These are phyloP conservation scores for Hypoxylon lenormandii DNA, from an alignment of 495 filamentous ascomycete genomes.

Conservation along the genomic window DNA sequence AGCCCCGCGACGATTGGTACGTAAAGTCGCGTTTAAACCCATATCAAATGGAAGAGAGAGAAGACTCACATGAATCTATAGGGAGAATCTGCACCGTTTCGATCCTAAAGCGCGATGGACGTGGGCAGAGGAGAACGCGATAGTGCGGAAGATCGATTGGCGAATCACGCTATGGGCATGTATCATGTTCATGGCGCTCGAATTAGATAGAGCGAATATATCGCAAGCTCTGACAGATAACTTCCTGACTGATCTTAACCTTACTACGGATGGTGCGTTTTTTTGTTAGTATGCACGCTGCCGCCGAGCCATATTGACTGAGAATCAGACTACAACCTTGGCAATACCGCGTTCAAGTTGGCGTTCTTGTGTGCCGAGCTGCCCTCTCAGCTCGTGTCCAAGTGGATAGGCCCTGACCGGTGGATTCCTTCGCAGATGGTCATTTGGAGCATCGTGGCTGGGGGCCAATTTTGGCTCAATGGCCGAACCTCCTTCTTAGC, in stretches of 20 bases:
- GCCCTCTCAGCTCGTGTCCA: conserved; percentile 78
- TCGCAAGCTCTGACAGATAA: conserved; percentile 77
- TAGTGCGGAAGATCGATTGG: conserved; percentile 67
- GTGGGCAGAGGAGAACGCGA: conserved; percentile 72
- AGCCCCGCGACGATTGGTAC: conserved; percentile 64
- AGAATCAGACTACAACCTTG: conserved; percentile 71
- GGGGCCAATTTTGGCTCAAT: conserved; percentile 72
- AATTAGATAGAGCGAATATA: conserved; percentile 81
- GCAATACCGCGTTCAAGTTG: conserved; percentile 77
- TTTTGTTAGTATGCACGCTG: background rate
- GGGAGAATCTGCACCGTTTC: conserved; percentile 72
- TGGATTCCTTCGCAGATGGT: conserved; percentile 87
- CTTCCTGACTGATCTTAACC: conserved; percentile 68
- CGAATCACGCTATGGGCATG: conserved; percentile 69
- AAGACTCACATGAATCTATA: conserved; percentile 17
- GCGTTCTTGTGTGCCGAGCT: conserved; percentile 76
- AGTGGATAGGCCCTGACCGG: conserved; percentile 77
- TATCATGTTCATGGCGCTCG: conserved; percentile 83
- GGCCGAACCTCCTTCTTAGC: conserved; percentile 68
- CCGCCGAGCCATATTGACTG: conserved; percentile 11
- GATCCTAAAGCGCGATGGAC: conserved; percentile 79
- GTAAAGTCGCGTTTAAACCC: background rate
- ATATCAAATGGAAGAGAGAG: background rate
- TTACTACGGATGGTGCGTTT: conserved; percentile 72
- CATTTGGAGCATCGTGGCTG: conserved; percentile 76